These are phyloP conservation scores for Candida buenavistaensis DNA, from an alignment of 1,139 yeast genomes.

Conservation along the genomic window DNA sequence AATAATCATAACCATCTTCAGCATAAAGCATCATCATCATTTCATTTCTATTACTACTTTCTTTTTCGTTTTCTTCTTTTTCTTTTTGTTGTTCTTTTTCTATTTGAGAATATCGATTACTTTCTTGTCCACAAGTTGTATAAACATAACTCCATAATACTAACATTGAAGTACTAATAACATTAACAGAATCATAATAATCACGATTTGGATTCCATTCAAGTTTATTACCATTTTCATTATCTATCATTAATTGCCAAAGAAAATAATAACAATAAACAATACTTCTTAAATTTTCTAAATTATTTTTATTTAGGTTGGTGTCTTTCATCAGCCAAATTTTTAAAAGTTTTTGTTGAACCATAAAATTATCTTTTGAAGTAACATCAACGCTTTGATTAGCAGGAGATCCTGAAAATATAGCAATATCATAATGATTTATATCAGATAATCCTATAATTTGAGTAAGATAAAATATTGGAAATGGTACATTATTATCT, in stretches of 20 bases:
- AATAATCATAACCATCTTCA: constrained; percentile 44
- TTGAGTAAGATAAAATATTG: constrained; percentile 71
- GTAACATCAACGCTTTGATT: constrained; percentile 76
- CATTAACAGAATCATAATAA: constrained; percentile 39
- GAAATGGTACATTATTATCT: constrained; percentile 28
- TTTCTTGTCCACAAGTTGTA: constrained; percentile 41
- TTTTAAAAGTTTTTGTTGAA: constrained; percentile 47
- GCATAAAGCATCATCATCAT: constrained; percentile 19
- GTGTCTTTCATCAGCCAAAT: constrained; percentile 55
- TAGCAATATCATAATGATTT: constrained; percentile 75
- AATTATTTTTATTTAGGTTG: constrained; percentile 32
- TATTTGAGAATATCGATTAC: constrained; percentile 30
- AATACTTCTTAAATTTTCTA: constrained; percentile 44
- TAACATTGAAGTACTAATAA: constrained; percentile 46
- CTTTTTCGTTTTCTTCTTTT: too few relatives aligned
- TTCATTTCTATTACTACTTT: too few relatives aligned
- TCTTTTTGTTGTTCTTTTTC: too few relatives aligned
- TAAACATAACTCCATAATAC: constrained; percentile 51
- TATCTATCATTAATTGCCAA: constrained; percentile 57
- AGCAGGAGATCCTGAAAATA: constrained; percentile 80
- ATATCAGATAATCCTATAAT: constrained; percentile 61
- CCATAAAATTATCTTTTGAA: constrained; percentile 51
- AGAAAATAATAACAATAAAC: constrained; percentile 62
- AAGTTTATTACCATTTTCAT: constrained; percentile 13
- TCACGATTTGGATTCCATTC: constrained; percentile 37